Evolutionary conservation across 23 red algal species (phyloP).

Genomic region (Pyropia yezoensis): DNA sequence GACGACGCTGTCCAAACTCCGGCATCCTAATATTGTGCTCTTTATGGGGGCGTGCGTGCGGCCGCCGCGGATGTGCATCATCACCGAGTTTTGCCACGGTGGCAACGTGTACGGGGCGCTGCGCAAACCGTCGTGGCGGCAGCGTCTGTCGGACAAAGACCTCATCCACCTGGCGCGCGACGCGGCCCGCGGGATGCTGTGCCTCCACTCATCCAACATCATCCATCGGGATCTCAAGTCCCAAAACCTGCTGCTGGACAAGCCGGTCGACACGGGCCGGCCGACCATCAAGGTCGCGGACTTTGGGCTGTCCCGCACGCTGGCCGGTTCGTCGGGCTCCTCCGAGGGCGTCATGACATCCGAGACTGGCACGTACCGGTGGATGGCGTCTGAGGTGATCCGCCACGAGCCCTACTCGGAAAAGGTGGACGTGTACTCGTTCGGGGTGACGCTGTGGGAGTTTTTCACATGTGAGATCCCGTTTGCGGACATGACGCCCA

Average conservation of each 20-base stretch:
- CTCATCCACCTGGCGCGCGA: conserved; percentile 72
- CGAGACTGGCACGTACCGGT: conserved; percentile 96
- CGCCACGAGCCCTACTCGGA: conserved; percentile 94
- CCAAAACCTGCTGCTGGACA: conserved; percentile 84
- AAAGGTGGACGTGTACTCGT: conserved; percentile 93
- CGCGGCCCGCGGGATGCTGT: conserved; percentile 72
- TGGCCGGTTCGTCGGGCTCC: conserved; percentile 39
- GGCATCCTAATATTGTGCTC: conserved; percentile 87
- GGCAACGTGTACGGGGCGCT: conserved; percentile 84
- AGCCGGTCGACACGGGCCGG: conserved; percentile 64
- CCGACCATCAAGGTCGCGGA: conserved; percentile 78
- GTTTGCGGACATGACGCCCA: conserved; percentile 73
- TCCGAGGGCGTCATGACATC: conserved; percentile 79
- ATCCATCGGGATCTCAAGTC: conserved; percentile 95
- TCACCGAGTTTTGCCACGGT: conserved; percentile 98
- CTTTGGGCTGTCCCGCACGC: conserved; percentile 73
- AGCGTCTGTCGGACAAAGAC: conserved; percentile 37
- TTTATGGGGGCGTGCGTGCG: conserved; percentile 78
- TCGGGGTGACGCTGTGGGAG: conserved; percentile 86
- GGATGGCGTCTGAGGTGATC: conserved; percentile 96
- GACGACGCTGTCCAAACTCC: conserved; percentile 70
- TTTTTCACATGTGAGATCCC: conserved; percentile 92
- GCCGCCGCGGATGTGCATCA: conserved; percentile 66
- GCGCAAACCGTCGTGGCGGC: conserved; percentile 63
- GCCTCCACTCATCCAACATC: conserved; percentile 65